Percentiles rank a stretch among this genome's conserved stretches.
Evolutionary conservation across 345 rosid species (phyloP).

Genomic region (Adansonia digitata): DNA sequence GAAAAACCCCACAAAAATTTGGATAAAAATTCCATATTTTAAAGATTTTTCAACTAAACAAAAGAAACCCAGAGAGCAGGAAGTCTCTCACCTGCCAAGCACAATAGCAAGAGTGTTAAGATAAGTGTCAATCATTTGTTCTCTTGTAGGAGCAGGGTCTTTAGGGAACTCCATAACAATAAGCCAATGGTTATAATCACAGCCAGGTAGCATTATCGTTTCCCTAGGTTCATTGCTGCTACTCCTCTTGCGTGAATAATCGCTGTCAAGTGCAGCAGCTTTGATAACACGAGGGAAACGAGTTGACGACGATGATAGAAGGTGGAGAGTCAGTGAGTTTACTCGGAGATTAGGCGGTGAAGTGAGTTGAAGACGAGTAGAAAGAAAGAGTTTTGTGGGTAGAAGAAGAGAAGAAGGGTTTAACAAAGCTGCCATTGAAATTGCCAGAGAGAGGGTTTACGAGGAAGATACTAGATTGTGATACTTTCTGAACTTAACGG

Average conservation of each 20-base stretch:
- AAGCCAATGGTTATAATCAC: slow-evolving; percentile 95
- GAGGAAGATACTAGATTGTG: slow-evolving; percentile 2
- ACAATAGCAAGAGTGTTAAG: slow-evolving; percentile 84
- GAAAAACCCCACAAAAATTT: background rate
- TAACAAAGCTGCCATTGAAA: slow-evolving; percentile 52
- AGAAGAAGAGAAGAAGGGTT: slow-evolving; percentile 35
- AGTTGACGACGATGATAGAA: slow-evolving; percentile 16
- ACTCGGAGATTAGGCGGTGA: slow-evolving; percentile 17
- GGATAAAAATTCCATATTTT: background rate
- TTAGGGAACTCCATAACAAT: slow-evolving; percentile 97
- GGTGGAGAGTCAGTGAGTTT: slow-evolving; percentile 14
- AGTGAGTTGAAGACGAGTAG: background rate
- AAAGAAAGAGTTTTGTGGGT: slow-evolving; percentile 31
- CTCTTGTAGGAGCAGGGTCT: slow-evolving; percentile 87
- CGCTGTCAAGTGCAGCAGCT: slow-evolving; percentile 50
- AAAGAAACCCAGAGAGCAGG: background rate
- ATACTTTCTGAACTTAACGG: background rate
- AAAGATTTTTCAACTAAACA: background rate
- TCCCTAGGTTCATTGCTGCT: slow-evolving; percentile 73
- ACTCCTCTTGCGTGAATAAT: slow-evolving; percentile 62
- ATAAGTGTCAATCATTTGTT: slow-evolving; percentile 94
- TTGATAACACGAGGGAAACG: slow-evolving; percentile 21
- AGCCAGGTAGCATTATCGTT: slow-evolving; percentile 91
- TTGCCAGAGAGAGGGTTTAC: too few relatives aligned
- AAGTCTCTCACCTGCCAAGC: slow-evolving; percentile 60